Evolutionary conservation across 1,284 basidiomycete species (phyloP), one percentile per base, ranked within the genome.

Genomic region (Pseudozyma hubeiensis): DNA sequence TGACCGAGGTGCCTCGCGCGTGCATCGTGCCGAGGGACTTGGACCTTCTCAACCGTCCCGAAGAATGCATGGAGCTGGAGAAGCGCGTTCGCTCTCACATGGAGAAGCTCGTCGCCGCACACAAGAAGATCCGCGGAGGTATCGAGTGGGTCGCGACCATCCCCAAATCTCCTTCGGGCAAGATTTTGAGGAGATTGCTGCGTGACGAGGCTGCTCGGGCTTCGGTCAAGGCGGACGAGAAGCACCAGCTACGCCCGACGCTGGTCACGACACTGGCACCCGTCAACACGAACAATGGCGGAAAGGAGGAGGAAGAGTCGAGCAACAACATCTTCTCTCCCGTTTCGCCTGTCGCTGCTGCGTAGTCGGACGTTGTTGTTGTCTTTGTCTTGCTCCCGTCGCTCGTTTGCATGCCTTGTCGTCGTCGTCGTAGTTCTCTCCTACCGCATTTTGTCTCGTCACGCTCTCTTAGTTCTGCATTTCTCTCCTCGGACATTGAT

Each of bases 41-140:
- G 9, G 64, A 51, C 13, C 49, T 84, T 44, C 59, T 60, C 31
- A 76, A 83, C 54, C 53, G 66, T 44, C 78, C 85, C 17, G 58
- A 79, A 29, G 61, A 56, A 11, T 85, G 80, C 69, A 71, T 84
- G 51, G 71, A 74, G 29, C 55, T 60, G 13, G 76, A 79, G 34
- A 63, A 59, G 49, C 31, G 69, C 10, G 64, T 72, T 11, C 45
- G 69, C 10, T 11, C 35, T 14, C 64, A 72, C 45, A 66, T 72
- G 60, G 69, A 72, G 34, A 67, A 56, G 59, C 49, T 67, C 1
- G 81, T 85, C 14, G 82, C 84, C 3, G 77, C 79, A 11, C 84
- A 85, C 75, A 85, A 85, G 74, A 80, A 81, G 61, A 75, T 85
- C 7, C 58, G 83, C 9, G 85, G 85, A 17, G 84, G 83, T 17